A percentile compares a stretch with the other conserved stretches of the same genome.
Conservation (phyloP, 805 yeast species). For the Candida cerambycidarum region DNA sequence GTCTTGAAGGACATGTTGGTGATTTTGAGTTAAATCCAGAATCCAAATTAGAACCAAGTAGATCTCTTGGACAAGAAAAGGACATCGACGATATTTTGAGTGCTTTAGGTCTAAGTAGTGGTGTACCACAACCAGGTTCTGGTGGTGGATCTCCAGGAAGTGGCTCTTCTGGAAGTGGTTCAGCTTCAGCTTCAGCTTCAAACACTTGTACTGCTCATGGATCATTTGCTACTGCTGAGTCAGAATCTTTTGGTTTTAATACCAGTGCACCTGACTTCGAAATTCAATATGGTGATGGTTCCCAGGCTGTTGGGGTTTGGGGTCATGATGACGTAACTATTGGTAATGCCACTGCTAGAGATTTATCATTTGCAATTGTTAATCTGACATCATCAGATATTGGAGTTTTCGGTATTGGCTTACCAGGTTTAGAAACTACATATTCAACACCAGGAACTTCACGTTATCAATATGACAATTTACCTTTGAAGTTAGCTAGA, state of each 20-base stretch:
- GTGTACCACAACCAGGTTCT: neutral
- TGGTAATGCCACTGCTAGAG: constrained; percentile 47
- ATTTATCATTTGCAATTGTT: constrained; percentile 73
- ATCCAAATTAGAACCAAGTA: neutral
- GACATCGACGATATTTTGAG: neutral
- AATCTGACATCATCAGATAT: constrained; percentile 58
- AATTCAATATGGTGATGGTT: constrained; percentile 49
- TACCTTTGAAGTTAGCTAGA: constrained; percentile 33
- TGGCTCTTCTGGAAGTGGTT: neutral
- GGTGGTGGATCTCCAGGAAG: no score
- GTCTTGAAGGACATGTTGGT: constrained; percentile 14
- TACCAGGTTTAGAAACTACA: constrained; percentile 68
- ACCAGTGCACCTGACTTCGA: constrained; percentile 38
- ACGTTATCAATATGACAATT: constrained; percentile 35
- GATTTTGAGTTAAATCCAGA: neutral
- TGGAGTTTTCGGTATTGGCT: constrained; percentile 77
- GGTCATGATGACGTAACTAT: constrained; percentile 62
- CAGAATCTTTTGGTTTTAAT: constrained; percentile 41
- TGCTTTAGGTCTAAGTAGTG: constrained; percentile 7
- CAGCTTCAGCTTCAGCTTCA: constrained; percentile 4
- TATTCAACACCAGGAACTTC: constrained; percentile 15
- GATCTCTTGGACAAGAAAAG: neutral
- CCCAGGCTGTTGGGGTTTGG: constrained; percentile 52
- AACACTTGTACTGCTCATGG: constrained; percentile 48
- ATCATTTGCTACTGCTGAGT: constrained; percentile 44